Conservation (phyloP, 2,329 filamentous ascomycete species). For the Helminthosporium solani region DNA sequence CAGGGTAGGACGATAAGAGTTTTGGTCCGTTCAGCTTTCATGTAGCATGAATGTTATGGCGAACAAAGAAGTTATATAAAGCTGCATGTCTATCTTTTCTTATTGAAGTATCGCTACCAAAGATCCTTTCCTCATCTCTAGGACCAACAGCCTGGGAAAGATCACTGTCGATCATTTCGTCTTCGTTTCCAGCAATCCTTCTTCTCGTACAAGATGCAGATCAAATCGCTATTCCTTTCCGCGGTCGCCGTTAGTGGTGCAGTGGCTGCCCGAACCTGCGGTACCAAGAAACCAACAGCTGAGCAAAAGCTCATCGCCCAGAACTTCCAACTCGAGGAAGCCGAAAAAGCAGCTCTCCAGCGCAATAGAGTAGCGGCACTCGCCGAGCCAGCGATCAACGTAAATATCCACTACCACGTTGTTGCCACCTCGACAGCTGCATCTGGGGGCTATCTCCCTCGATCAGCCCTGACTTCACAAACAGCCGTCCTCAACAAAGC, state of each 20-base stretch:
- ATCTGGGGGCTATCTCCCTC: neutral
- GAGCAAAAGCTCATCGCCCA: neutral
- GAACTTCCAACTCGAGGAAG: neutral
- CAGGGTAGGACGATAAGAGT: too few species aligned
- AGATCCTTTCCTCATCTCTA: neutral
- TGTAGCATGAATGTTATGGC: neutral
- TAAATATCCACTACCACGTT: neutral
- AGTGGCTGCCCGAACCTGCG: neutral
- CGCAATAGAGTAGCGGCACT: neutral
- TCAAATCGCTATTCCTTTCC: neutral
- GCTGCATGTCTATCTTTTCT: neutral
- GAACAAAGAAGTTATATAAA: neutral
- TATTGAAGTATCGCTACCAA: neutral
- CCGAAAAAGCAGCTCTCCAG: neutral
- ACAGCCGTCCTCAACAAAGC: neutral
- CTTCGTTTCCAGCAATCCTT: neutral
- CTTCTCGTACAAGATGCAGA: neutral
- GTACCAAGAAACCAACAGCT: neutral
- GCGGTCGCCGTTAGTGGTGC: neutral
- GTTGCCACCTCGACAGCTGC: neutral
- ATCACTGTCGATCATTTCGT: neutral
- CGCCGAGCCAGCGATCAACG: neutral
- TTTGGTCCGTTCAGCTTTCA: neutral
- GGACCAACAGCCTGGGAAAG: neutral
- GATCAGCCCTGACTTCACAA: neutral